These are phyloP conservation scores for Calonectria honghensis DNA, from an alignment of 2,329 filamentous ascomycete genomes.

Conservation along the genomic window DNA sequence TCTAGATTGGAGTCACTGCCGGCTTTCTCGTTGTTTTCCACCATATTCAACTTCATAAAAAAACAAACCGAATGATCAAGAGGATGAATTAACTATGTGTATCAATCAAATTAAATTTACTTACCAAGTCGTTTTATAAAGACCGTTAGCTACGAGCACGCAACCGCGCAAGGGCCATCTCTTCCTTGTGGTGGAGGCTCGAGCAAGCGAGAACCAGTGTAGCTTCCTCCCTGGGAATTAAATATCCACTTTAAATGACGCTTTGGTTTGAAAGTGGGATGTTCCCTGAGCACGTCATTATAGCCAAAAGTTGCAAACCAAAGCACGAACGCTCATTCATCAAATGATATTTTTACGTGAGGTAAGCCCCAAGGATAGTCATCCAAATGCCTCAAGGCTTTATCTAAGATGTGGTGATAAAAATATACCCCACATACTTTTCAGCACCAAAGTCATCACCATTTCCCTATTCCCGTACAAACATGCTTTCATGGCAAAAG, in stretches of 20 bases:
- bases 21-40: constrained; percentile 22
- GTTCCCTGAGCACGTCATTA: constrained; percentile 28
- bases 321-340: not conserved
- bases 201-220: not conserved
- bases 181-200: not conserved
- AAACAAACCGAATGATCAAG: not conserved
- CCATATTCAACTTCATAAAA: constrained; percentile 4
- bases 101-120: not conserved
- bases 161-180: constrained; percentile 28
- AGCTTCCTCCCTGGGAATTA: constrained; percentile 27
- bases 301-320: constrained; percentile 9
- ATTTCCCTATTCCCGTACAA: not conserved
- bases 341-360: not conserved
- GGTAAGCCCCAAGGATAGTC: not conserved
- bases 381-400: not conserved
- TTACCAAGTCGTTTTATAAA: constrained; percentile 4
- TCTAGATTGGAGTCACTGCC: not conserved
- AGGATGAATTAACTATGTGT: not conserved
- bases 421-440: not conserved
- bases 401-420: not conserved
- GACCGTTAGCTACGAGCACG: constrained; percentile 1
- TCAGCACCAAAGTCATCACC: not conserved
- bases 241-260: not conserved
- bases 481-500: too few relatives aligned
- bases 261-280: constrained; percentile 1